Percentiles rank a stretch among this genome's conserved stretches.
Evolutionary conservation across 768 basidiomycete species (phyloP).

Genomic region (Lyophyllum decastes): DNA sequence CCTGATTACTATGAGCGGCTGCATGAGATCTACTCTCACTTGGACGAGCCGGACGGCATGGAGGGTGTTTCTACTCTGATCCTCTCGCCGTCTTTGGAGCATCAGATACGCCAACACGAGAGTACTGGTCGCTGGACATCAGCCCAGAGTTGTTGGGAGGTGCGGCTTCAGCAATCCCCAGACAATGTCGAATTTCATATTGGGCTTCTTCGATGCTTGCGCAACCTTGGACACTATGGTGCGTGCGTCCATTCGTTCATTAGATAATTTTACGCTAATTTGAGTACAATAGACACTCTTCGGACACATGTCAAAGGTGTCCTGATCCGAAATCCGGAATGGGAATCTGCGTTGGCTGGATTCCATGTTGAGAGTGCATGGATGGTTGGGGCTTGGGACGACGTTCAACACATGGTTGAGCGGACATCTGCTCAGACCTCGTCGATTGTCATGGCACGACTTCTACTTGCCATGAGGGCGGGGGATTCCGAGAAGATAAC

Average conservation of each 20-base stretch:
- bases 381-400: conserved; percentile 94
- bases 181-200: conserved; percentile 88
- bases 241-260: conserved; percentile 24
- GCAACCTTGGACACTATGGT: conserved; percentile 98
- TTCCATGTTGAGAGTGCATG: conserved; percentile 94
- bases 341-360: conserved; percentile 74
- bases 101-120: conserved; percentile 97
- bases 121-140: conserved; percentile 97
- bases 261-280: neutral
- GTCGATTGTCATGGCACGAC: conserved; percentile 72
- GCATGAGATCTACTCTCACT: conserved; percentile 93
- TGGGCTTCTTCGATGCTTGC: conserved; percentile 86
- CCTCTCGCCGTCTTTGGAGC: conserved; percentile 86
- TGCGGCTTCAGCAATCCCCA: conserved; percentile 86
- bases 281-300: conserved; percentile 70
- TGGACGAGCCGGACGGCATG: conserved; percentile 99
- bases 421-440: conserved; percentile 52
- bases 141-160: conserved; percentile 99
- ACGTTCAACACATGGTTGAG: conserved; percentile 65
- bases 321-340: conserved; percentile 79
- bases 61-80: conserved; percentile 92
- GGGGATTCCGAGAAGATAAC: conserved; percentile 47
- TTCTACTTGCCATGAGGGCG: conserved; percentile 77
- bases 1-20: conserved; percentile 83
- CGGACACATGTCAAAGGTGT: conserved; percentile 94